Percentiles rank a stretch among this genome's conserved stretches.
These are phyloP conservation scores for Parafenestella ontariensis DNA, from an alignment of 2,329 filamentous ascomycete species.

Conservation along the genomic window DNA sequence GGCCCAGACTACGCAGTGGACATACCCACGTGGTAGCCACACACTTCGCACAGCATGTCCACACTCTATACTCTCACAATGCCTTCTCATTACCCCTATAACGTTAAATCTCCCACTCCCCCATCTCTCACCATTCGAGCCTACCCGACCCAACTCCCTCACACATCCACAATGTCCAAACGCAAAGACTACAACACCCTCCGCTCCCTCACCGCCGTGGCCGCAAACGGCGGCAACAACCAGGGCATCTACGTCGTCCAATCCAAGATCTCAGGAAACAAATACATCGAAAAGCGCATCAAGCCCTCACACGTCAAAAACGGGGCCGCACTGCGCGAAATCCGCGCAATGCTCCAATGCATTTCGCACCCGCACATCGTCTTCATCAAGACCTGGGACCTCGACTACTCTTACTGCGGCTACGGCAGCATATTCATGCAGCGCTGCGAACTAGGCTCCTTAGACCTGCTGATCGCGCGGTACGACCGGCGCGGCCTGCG, in stretches of 20 bases:
- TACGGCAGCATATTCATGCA: constrained; percentile 18
- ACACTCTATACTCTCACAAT: too few relatives aligned
- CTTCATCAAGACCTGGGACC: not conserved
- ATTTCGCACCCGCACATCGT: constrained; percentile 7
- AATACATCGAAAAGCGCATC: constrained; percentile 11
- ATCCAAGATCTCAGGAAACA: not conserved
- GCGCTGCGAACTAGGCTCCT: constrained; percentile 20
- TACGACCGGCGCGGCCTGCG: not conserved
- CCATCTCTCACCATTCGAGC: too few relatives aligned
- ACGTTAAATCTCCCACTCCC: too few relatives aligned
- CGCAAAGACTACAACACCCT: not conserved
- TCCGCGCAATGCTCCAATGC: constrained; percentile 1
- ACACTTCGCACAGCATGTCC: too few relatives aligned
- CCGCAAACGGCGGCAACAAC: not conserved
- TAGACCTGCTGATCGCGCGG: constrained; percentile 12
- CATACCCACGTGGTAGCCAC: too few relatives aligned
- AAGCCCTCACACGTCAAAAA: not conserved
- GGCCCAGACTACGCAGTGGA: too few relatives aligned
- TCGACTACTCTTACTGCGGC: not conserved
- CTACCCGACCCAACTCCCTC: too few relatives aligned
- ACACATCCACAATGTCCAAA: not conserved
- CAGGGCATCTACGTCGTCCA: not conserved
- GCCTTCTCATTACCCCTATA: too few relatives aligned
- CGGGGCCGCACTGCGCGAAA: constrained; percentile 9
- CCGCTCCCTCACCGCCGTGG: too few relatives aligned